A percentile compares a stretch with the other conserved stretches of the same genome.
Conservation (phyloP, 1,284 basidiomycete genomes). For the Schizopora paradoxa region DNA sequence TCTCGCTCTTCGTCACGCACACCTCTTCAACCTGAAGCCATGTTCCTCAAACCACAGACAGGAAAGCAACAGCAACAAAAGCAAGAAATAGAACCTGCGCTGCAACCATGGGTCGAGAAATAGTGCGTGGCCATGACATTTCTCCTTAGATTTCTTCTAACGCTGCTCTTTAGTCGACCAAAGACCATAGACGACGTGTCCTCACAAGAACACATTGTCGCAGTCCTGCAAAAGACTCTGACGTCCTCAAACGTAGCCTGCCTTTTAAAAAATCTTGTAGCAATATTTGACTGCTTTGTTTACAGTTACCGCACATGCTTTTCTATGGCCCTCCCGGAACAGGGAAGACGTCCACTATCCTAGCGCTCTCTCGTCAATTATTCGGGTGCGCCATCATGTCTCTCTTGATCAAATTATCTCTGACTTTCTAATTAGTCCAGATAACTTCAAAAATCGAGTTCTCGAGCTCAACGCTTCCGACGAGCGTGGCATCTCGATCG, state of each 20-base stretch:
- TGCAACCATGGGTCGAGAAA: conserved; percentile 98
- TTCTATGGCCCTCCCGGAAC: conserved; percentile 99
- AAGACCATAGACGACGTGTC: conserved; percentile 98
- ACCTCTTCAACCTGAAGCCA: conserved; percentile 23
- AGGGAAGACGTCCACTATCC: conserved; percentile 97
- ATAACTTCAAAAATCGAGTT: conserved; percentile 90
- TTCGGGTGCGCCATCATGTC: conserved; percentile 65
- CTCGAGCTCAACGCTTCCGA: conserved; percentile 99
- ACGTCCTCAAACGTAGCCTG: conserved; percentile 80
- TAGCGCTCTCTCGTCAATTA: conserved; percentile 89
- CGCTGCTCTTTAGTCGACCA: conserved; percentile 63
- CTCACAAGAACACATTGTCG: conserved; percentile 94
- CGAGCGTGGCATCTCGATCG: conserved; percentile 94
- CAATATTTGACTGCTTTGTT: conserved; percentile 5
- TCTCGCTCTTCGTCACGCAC: conserved; percentile 17
- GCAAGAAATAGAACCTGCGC: conserved; percentile 47
- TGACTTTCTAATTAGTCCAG: conserved; percentile 58
- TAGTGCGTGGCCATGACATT: conserved; percentile 50
- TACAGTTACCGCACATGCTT: conserved; percentile 95
- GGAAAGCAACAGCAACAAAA: conserved; percentile 37
- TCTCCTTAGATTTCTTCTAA: conserved; percentile 13
- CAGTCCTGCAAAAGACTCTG: conserved; percentile 87
- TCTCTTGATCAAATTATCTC: conserved; percentile 4
- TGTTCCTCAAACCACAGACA: conserved; percentile 55
- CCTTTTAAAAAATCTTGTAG: not conserved